Percentiles rank a stretch among this genome's conserved stretches.
Evolutionary conservation across 176 grass and related monocot species (phyloP).

Genomic region (Triticum timopheevii): DNA sequence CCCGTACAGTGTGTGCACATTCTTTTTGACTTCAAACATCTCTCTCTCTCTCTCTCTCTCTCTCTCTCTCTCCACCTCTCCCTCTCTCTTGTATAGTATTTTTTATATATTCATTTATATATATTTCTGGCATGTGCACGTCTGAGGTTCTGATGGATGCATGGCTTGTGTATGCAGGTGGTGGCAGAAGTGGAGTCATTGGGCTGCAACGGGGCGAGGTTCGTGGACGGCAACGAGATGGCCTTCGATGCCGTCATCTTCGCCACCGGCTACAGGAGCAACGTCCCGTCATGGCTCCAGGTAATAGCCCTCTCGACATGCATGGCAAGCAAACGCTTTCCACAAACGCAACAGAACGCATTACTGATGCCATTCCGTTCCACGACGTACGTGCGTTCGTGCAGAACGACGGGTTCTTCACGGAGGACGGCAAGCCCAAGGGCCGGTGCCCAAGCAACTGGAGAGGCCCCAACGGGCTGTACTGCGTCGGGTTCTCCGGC

Average conservation of each 20-base stretch:
- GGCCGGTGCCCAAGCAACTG: slow-evolving; percentile 48
- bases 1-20: slow-evolving; percentile 7
- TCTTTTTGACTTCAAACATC: slow-evolving; percentile 36
- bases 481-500: slow-evolving; percentile 85
- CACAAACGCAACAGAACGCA: neutral
- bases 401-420: slow-evolving; percentile 60
- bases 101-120: neutral
- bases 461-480: slow-evolving; percentile 71
- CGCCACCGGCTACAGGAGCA: slow-evolving; percentile 96
- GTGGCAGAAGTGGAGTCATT: slow-evolving; percentile 78
- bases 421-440: slow-evolving; percentile 68
- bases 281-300: slow-evolving; percentile 92
- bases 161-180: slow-evolving; percentile 41
- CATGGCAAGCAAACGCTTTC: neutral
- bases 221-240: slow-evolving; percentile 78
- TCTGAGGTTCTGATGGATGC: slow-evolving; percentile 23
- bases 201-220: slow-evolving; percentile 53
- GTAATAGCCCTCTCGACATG: slow-evolving; percentile 14
- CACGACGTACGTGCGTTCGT: neutral
- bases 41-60: neutral
- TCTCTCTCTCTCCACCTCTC: neutral
- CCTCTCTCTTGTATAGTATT: neutral
- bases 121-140: slow-evolving; percentile 23
- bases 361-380: neutral
- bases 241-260: slow-evolving; percentile 80